Base-by-base conservation (phyloP, 148 eudicot species). In the Dianthus caryophyllus region DNA sequence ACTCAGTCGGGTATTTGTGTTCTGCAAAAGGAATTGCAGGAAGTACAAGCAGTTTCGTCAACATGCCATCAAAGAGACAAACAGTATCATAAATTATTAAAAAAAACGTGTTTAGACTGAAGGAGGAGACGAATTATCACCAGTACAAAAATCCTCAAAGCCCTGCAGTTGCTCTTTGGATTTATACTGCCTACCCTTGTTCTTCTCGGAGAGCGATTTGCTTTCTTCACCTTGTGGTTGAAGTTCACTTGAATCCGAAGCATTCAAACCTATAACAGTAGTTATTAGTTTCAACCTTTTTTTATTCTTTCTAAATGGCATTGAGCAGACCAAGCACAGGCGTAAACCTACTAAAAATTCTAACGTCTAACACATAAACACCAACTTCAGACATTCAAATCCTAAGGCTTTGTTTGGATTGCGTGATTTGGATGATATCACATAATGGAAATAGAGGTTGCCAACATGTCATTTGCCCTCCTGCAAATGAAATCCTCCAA, bases 1-100 rank as follows among this genome's bases (percentile, higher is more conserved):
- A 59, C 74, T 88, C 97, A 14, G 96, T 72, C n/a, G 98, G 98
- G 72, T 94, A 88, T 69, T 90, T 94, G 77, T 94, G 86, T 43
- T 90, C 98, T 94, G 92, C 51, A 39, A 38, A 31, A 69, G 66
- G 22, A 60, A 60, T 33, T 7, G 38, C 38, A 33, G 38, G 38
- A 33, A 2, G n/a, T 18, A 59, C 61, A 57, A 18, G 56, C 21
- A 62, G 2, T 5, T 55, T 54, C 9, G 11, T 59, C 30, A 65
- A 36, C 1, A 29, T 24, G 51, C 22, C 12, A 38, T 47, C 25
- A 57, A 36, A 24, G 29, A 11, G 12, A 43, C 27, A 17, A 9
- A 33, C 20, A 51, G 55, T 53, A 18, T 30, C 12, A 26, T 21
- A 38, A 29, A 39, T 10, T 17, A n/a, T 14, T n/a, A n/a, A n/a